Evolutionary conservation across 2,329 filamentous ascomycete species (phyloP).

Genomic region (Sporothrix pseudoabietina): DNA sequence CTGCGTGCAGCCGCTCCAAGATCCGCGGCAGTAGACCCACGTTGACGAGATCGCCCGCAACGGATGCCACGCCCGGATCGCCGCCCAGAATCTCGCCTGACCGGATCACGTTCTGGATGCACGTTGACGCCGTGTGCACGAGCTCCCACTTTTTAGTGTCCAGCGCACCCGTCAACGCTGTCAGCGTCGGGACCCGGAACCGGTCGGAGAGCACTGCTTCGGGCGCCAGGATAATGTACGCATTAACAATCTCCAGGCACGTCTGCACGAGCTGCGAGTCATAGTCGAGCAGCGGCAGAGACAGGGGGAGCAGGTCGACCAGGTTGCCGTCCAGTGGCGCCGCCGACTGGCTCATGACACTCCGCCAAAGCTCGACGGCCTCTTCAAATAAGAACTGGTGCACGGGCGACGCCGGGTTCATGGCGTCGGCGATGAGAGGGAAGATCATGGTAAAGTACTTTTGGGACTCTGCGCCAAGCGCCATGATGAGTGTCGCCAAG

Average conservation of each 20-base stretch:
- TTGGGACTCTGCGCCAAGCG: constrained; percentile 76
- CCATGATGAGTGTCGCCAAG: constrained; percentile 79
- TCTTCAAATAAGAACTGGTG: constrained; percentile 88
- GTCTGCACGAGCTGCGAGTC: constrained; percentile 64
- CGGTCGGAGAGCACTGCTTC: constrained; percentile 63
- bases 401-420: constrained; percentile 72
- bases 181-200: constrained; percentile 54
- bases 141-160: constrained; percentile 60
- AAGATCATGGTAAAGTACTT: constrained; percentile 79
- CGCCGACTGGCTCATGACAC: constrained; percentile 68
- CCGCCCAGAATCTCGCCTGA: constrained; percentile 65
- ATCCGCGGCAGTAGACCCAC: constrained; percentile 65
- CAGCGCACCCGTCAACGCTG: constrained; percentile 53
- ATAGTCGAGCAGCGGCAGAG: constrained; percentile 67
- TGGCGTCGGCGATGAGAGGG: constrained; percentile 78
- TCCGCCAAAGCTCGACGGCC: constrained; percentile 83
- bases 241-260: constrained; percentile 66
- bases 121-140: constrained; percentile 59
- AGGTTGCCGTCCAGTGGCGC: constrained; percentile 63
- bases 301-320: constrained; percentile 62
- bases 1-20: constrained; percentile 66
- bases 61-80: constrained; percentile 59
- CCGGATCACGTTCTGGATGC: constrained; percentile 67
- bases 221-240: constrained; percentile 71
- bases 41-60: constrained; percentile 66